A percentile compares a stretch with the other conserved stretches of the same genome.
Evolutionary conservation across 306 rosid species (phyloP).

Genomic region (Citrullus amarus): DNA sequence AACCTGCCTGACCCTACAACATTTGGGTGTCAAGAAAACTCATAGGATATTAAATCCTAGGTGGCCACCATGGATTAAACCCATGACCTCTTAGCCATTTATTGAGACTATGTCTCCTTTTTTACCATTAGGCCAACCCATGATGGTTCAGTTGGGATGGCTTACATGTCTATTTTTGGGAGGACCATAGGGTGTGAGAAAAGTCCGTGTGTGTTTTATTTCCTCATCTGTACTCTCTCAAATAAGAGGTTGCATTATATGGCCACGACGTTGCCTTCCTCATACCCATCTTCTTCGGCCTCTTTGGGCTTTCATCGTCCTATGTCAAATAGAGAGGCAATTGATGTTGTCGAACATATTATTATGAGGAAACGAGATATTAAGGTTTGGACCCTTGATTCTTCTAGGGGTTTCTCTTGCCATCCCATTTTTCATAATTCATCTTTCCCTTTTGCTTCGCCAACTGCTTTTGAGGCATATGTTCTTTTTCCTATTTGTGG

Average conservation of each 20-base stretch:
- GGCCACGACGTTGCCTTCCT: neutral
- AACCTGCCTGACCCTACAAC: no score
- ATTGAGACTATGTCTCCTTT: no score
- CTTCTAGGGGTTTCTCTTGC: neutral
- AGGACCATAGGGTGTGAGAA: neutral
- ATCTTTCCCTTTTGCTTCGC: neutral
- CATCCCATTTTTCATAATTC: neutral
- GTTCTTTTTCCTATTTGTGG: no score
- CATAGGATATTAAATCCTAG: no score
- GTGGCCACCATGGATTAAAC: no score
- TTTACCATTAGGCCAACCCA: no score
- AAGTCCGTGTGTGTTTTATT: neutral
- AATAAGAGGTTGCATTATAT: neutral
- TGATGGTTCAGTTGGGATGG: neutral
- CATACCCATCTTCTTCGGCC: neutral
- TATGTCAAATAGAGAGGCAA: neutral
- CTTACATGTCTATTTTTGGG: neutral
- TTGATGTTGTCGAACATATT: no score
- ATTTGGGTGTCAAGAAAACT: no score
- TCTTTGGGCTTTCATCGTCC: neutral
- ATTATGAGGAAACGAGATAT: neutral
- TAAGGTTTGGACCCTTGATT: neutral
- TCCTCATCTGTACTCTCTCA: neutral
- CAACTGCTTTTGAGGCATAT: no score
- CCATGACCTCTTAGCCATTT: no score